phyloP scores from a whole-genome alignment of 2,329 filamentous ascomycete species.

The Fusarium anthophilum region DNA sequence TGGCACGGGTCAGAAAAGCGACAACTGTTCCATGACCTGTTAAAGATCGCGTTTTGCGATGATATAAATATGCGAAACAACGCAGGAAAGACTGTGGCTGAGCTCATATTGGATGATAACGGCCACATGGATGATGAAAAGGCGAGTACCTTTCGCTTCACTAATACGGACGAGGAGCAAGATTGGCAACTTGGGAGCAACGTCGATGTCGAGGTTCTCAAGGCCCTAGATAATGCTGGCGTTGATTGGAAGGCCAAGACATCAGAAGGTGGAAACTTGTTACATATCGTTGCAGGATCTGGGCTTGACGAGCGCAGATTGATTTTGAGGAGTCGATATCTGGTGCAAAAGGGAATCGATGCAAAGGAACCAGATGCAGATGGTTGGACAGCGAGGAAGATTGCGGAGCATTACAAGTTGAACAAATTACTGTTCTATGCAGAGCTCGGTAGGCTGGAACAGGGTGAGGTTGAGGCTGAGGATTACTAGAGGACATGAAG shows the following conservation, averaged over 20 bases:
- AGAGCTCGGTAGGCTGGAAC: neutral
- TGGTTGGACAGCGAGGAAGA: neutral
- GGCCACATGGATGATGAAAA: neutral
- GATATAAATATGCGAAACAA: neutral
- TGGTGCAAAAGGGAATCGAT: neutral
- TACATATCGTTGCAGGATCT: neutral
- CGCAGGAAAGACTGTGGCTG: neutral
- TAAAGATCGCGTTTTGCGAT: neutral
- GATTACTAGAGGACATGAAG: no score
- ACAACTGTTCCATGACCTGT: rapidly evolving
- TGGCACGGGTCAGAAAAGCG: neutral
- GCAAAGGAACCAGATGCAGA: neutral
- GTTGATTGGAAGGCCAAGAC: neutral
- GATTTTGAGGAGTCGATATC: neutral
- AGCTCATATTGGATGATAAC: neutral
- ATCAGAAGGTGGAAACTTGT: neutral
- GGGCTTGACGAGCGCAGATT: neutral
- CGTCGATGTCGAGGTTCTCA: rapidly evolving
- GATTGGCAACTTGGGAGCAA: rapidly evolving
- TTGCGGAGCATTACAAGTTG: neutral
- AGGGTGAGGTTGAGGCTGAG: no score
- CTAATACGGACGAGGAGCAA: neutral
- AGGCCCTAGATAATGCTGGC: rapidly evolving
- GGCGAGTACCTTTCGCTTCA: no score
- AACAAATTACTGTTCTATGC: rapidly evolving